Percentiles rank a stretch among this genome's conserved stretches.
Evolutionary conservation across 2,329 filamentous ascomycete genomes (phyloP).

Genomic region (Talaromyces islandicus): DNA sequence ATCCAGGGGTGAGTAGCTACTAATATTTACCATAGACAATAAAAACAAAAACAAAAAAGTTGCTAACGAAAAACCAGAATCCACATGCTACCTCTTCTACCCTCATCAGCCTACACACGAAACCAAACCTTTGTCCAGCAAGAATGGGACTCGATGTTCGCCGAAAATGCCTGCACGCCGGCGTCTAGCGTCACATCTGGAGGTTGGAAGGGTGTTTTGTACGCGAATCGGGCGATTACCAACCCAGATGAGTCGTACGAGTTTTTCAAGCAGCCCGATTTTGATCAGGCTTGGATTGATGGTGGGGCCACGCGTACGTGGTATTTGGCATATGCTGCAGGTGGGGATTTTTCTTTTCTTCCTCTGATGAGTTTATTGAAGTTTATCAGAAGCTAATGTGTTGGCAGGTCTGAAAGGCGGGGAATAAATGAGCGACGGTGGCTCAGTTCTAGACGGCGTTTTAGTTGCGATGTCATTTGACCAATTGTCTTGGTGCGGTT

Average conservation of each 20-base stretch:
- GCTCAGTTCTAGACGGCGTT: neutral
- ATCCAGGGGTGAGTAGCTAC: constrained; percentile 49
- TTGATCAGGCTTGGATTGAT: constrained; percentile 61
- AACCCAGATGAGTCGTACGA: constrained; percentile 64
- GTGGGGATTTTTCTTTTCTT: constrained; percentile 32
- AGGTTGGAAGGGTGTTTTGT: constrained; percentile 82
- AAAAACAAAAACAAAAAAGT: neutral
- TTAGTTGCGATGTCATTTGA: neutral
- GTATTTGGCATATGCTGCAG: constrained; percentile 75
- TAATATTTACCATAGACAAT: neutral
- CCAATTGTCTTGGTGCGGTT: neutral
- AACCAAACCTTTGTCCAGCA: constrained; percentile 64
- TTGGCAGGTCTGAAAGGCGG: constrained; percentile 7
- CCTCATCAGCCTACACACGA: constrained; percentile 63
- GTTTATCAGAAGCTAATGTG: neutral
- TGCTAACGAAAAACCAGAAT: constrained; percentile 52
- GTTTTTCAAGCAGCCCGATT: constrained; percentile 65
- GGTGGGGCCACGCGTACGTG: constrained; percentile 78
- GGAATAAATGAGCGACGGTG: neutral
- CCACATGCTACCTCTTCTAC: constrained; percentile 74
- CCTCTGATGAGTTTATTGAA: neutral
- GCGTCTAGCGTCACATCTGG: constrained; percentile 50
- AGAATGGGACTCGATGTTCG: constrained; percentile 79
- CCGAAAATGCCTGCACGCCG: constrained; percentile 56
- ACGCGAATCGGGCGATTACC: constrained; percentile 73